phyloP scores from a whole-genome alignment of 1,139 yeast species.

The Debaryomycetaceae sp. region DNA sequence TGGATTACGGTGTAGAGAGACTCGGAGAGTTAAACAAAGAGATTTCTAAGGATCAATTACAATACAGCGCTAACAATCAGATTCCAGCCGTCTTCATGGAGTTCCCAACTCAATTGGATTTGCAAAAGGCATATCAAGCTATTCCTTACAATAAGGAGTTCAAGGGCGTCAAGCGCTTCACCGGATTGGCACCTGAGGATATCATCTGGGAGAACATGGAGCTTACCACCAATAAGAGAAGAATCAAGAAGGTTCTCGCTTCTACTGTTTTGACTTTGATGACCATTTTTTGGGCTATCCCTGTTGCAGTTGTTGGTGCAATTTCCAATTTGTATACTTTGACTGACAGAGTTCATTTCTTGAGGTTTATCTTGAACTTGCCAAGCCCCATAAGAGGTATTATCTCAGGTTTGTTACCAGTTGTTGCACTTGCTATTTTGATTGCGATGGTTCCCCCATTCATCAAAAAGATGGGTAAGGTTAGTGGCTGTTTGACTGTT shows the following conservation, averaged over 20 bases:
- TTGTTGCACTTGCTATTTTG: conserved; percentile 73
- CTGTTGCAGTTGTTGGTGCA: conserved; percentile 94
- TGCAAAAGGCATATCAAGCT: conserved; percentile 86
- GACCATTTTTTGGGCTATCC: conserved; percentile 87
- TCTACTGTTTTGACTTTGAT: conserved; percentile 45
- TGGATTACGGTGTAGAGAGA: conserved; percentile 64
- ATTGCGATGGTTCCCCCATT: conserved; percentile 77
- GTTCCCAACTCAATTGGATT: conserved; percentile 81
- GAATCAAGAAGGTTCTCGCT: conserved; percentile 38
- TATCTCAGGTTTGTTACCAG: conserved; percentile 83
- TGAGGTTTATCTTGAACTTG: conserved; percentile 65
- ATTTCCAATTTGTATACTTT: conserved; percentile 78
- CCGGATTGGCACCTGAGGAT: conserved; percentile 68
- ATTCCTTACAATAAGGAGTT: conserved; percentile 65
- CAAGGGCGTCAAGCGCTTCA: conserved; percentile 57
- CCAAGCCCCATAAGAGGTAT: conserved; percentile 71
- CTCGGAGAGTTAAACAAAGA: conserved; percentile 66
- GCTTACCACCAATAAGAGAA: conserved; percentile 39
- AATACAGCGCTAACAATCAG: conserved; percentile 43
- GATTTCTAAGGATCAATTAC: conserved; percentile 56
- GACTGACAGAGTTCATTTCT: conserved; percentile 65
- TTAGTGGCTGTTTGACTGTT: conserved; percentile 66
- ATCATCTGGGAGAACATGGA: conserved; percentile 77
- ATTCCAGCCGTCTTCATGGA: conserved; percentile 79
- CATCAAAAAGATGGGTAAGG: conserved; percentile 61